These are phyloP conservation scores for Dianthus caryophyllus DNA, from an alignment of 148 eudicot species.

Conservation along the genomic window DNA sequence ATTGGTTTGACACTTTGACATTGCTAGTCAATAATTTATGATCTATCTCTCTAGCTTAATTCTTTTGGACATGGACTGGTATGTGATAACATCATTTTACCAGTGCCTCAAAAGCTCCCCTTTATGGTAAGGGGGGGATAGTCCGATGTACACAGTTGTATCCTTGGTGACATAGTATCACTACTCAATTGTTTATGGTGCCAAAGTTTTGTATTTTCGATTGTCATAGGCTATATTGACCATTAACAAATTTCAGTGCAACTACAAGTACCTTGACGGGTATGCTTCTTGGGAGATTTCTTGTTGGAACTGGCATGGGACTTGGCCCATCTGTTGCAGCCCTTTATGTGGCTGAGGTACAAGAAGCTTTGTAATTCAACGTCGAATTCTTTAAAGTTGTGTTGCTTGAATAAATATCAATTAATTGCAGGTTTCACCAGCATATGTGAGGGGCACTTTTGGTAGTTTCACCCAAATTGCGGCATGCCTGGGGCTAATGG, in stretches of 20 bases:
- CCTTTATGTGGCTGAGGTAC: slow-evolving; percentile 86
- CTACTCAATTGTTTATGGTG: too few relatives aligned
- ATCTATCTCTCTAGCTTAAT: background rate
- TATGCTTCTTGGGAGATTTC: slow-evolving; percentile 85
- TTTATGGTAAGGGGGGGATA: too few relatives aligned
- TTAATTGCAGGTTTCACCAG: slow-evolving; percentile 74
- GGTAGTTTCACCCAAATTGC: slow-evolving; percentile 90
- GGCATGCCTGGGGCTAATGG: slow-evolving; percentile 77
- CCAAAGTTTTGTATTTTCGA: too few relatives aligned
- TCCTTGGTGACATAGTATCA: too few relatives aligned
- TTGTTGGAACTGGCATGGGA: slow-evolving; percentile 90
- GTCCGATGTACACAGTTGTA: too few relatives aligned
- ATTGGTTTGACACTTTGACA: too few relatives aligned
- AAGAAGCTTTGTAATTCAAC: background rate
- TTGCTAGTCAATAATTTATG: background rate
- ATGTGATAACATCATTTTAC: too few relatives aligned
- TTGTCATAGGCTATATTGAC: too few relatives aligned
- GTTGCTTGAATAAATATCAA: slow-evolving; percentile 4
- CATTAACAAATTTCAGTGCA: slow-evolving; percentile 45
- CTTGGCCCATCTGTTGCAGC: slow-evolving; percentile 89
- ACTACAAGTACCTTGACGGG: slow-evolving; percentile 44
- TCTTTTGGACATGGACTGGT: too few relatives aligned
- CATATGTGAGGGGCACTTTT: slow-evolving; percentile 85
- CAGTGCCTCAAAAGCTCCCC: too few relatives aligned
- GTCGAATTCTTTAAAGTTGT: slow-evolving; percentile 2